phyloP scores from a whole-genome alignment of 495 filamentous ascomycete genomes.

The Penicillium dipodomyicola region DNA sequence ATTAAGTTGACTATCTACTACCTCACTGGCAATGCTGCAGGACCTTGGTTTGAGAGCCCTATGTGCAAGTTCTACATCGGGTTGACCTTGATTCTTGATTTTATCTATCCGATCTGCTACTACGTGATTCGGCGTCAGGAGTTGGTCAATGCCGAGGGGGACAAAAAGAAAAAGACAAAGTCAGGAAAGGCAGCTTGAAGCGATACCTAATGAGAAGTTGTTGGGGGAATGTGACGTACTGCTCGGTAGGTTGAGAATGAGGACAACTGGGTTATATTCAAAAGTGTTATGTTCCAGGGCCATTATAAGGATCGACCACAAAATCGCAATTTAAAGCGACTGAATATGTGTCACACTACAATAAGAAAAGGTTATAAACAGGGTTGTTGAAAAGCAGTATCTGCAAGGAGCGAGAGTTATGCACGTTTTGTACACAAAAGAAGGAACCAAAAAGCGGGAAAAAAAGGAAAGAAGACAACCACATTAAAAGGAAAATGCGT shows the following conservation, averaged over 20 bases:
- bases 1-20: slow-evolving; percentile 6
- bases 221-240: background rate
- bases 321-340: no score
- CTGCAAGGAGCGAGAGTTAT: no score
- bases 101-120: background rate
- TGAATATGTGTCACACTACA: no score
- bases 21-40: background rate
- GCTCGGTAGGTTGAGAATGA: background rate
- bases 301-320: no score
- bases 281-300: no score
- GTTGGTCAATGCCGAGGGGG: background rate
- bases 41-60: slow-evolving; percentile 2
- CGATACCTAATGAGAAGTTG: background rate
- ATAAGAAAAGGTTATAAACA: no score
- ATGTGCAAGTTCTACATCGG: slow-evolving; percentile 7
- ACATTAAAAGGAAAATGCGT: no score
- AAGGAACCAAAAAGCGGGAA: no score
- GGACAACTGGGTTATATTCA: background rate
- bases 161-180: background rate
- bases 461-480: no score
- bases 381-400: no score
- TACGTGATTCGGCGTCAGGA: slow-evolving; percentile 1
- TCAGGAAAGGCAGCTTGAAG: background rate
- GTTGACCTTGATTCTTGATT: background rate
- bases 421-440: no score